Evolutionary conservation across 2,329 filamentous ascomycete species (phyloP).

Genomic region (Pseudogymnoascus sp.): DNA sequence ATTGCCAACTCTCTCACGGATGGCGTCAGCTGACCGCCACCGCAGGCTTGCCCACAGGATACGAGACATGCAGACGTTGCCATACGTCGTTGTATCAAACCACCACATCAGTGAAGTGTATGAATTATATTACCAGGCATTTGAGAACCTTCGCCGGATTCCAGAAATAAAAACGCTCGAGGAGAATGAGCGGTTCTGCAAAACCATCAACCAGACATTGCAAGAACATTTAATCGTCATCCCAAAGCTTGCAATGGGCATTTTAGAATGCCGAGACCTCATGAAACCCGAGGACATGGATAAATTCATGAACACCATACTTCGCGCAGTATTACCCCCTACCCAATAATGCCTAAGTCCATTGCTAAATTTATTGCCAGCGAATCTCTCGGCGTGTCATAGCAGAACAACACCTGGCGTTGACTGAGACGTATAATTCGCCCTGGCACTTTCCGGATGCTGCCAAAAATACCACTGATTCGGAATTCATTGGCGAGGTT

Average conservation of each 20-base stretch:
- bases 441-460: conserved; percentile 82
- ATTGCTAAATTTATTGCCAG: conserved; percentile 34
- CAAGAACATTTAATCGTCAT: conserved; percentile 89
- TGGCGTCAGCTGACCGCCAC: background rate
- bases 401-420: conserved; percentile 89
- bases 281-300: conserved; percentile 78
- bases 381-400: conserved; percentile 93
- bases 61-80: conserved; percentile 92
- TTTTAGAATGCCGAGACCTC: conserved; percentile 77
- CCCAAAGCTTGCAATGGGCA: conserved; percentile 86
- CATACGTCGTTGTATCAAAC: conserved; percentile 94
- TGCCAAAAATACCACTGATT: conserved; percentile 45
- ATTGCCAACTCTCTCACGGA: background rate
- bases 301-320: conserved; percentile 87
- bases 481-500: conserved; percentile 91
- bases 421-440: conserved; percentile 89
- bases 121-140: conserved; percentile 93
- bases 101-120: conserved; percentile 90
- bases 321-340: conserved; percentile 62
- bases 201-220: conserved; percentile 68
- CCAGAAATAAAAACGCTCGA: conserved; percentile 76
- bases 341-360: background rate
- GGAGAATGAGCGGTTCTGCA: conserved; percentile 83
- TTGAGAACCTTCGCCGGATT: conserved; percentile 78
- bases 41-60: conserved; percentile 80